Conservation (phyloP, 192 early-diverging fungal genomes). For the Coemansia sp. region DNA sequence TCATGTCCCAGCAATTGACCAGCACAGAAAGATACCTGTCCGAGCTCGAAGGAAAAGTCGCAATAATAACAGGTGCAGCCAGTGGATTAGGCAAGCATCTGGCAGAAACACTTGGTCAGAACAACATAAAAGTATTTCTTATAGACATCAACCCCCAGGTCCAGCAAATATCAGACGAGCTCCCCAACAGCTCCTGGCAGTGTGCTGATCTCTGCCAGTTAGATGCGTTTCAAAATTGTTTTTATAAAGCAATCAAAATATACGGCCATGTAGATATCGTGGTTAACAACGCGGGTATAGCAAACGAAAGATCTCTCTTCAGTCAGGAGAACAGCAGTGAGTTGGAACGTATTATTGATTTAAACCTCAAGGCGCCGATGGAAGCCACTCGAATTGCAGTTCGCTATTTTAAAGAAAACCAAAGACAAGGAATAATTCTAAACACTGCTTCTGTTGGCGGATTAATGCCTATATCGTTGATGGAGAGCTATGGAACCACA, state of each 20-base stretch:
- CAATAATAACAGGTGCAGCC: conserved; percentile 47
- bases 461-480: conserved; percentile 52
- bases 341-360: conserved; percentile 62
- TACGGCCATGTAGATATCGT: conserved; percentile 64
- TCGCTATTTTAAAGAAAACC: conserved; percentile 55
- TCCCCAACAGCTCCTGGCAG: conserved; percentile 19
- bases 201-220: conserved; percentile 55
- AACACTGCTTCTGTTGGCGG: conserved; percentile 80
- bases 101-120: conserved; percentile 17
- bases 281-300: conserved; percentile 67
- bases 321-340: conserved; percentile 56
- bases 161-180: conserved; percentile 13
- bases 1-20: not conserved
- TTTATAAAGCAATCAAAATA: conserved; percentile 48
- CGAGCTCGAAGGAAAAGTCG: conserved; percentile 29
- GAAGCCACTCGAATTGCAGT: conserved; percentile 73
- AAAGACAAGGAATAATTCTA: conserved; percentile 62
- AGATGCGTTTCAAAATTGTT: conserved; percentile 29
- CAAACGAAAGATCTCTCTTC: conserved; percentile 53
- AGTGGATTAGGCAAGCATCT: conserved; percentile 43
- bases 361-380: conserved; percentile 78
- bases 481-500: conserved; percentile 76
- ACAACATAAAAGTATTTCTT: conserved; percentile 28
- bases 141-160: conserved; percentile 30
- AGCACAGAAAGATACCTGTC: conserved; percentile 25